phyloP scores from a whole-genome alignment of 2,329 filamentous ascomycete species.

The Dendrostoma leiphaemia region DNA sequence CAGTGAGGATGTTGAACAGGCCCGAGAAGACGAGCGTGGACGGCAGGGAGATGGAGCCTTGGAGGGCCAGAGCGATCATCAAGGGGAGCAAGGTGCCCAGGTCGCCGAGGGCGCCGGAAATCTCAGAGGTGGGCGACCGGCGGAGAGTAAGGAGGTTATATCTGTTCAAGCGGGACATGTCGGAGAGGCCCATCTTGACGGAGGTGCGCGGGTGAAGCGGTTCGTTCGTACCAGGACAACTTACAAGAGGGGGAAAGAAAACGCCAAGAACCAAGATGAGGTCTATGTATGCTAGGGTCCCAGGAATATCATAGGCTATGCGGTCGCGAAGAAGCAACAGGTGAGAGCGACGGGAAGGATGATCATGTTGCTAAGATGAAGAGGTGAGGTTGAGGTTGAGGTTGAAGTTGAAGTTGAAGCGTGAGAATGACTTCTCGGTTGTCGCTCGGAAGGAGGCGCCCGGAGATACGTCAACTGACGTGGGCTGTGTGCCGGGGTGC shows the following conservation, averaged over 20 bases:
- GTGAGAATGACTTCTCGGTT: too few species aligned
- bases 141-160: conserved; percentile 51
- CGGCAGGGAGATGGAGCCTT: conserved; percentile 75
- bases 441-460: background rate
- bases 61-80: conserved; percentile 79
- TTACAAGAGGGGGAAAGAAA: too few species aligned
- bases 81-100: conserved; percentile 87
- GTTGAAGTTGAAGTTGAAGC: background rate
- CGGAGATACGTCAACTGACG: background rate
- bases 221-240: background rate
- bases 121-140: conserved; percentile 59
- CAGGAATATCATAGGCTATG: background rate
- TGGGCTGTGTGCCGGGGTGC: conserved; percentile 1
- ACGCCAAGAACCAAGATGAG: too few species aligned
- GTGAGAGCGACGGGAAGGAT: background rate
- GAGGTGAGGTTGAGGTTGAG: background rate
- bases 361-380: background rate
- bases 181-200: conserved; percentile 22
- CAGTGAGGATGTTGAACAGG: conserved; percentile 80
- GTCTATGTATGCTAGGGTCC: too few species aligned
- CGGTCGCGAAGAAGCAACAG: background rate
- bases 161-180: conserved; percentile 34
- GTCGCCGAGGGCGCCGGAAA: conserved; percentile 85
- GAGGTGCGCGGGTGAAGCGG: background rate
- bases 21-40: conserved; percentile 88